These are phyloP conservation scores for Pyrenophora graminea DNA, from an alignment of 2,329 filamentous ascomycete genomes.

Conservation along the genomic window DNA sequence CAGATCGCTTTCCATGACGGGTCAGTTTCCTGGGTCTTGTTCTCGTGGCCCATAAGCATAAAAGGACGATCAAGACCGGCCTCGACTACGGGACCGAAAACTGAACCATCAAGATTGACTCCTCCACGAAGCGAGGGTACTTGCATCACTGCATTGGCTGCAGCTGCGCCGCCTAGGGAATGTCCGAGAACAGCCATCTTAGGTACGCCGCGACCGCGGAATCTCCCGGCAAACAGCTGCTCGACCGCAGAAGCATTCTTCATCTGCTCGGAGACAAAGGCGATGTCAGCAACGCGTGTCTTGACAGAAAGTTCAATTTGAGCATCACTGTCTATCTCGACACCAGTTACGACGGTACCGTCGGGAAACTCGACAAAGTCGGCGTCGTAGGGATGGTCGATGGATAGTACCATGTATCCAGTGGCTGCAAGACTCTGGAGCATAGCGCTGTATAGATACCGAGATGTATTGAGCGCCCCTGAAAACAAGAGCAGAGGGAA, in stretches of 20 bases:
- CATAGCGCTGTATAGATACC: slow-evolving; percentile 51
- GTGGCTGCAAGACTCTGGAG: slow-evolving; percentile 53
- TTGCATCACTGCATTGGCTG: slow-evolving; percentile 21
- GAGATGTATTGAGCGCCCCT: slow-evolving; percentile 51
- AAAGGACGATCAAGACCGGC: slow-evolving; percentile 24
- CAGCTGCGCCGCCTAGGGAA: slow-evolving; percentile 44
- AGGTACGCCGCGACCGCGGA: not conserved
- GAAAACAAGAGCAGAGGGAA: slow-evolving; percentile 50
- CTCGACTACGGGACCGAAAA: slow-evolving; percentile 30
- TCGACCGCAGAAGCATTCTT: slow-evolving; percentile 12
- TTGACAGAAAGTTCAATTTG: slow-evolving; percentile 25
- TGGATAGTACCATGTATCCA: slow-evolving; percentile 54
- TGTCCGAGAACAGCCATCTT: slow-evolving; percentile 39
- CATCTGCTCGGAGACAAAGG: slow-evolving; percentile 28
- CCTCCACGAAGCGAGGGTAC: slow-evolving; percentile 30
- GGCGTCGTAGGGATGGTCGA: slow-evolving; percentile 58
- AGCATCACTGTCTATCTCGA: slow-evolving; percentile 28
- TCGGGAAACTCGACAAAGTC: slow-evolving; percentile 56
- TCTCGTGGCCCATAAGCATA: slow-evolving; percentile 34
- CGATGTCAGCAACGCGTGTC: slow-evolving; percentile 30
- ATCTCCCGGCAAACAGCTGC: not conserved
- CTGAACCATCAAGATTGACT: slow-evolving; percentile 44
- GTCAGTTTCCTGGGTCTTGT: slow-evolving; percentile 35
- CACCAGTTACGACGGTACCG: slow-evolving; percentile 37
- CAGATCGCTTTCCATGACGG: slow-evolving; percentile 33